A percentile compares a stretch with the other conserved stretches of the same genome.
phyloP scores from a whole-genome alignment of 805 yeast genomes.

The Ogataea corticis region DNA sequence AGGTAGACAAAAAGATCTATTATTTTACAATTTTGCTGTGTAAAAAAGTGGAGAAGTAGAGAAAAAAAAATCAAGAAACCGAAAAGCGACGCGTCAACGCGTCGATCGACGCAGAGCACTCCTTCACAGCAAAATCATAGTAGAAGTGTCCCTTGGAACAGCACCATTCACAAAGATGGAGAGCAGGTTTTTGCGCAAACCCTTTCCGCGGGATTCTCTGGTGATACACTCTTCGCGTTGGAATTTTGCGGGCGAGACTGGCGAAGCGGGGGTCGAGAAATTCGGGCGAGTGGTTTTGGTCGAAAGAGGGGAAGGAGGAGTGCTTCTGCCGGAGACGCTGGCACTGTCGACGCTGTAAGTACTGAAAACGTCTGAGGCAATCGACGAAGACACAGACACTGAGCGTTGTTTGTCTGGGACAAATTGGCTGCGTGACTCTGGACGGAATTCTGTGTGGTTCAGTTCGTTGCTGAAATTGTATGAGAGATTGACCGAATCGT shows the following conservation, averaged over 20 bases:
- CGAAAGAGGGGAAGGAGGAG: slow-evolving; percentile 5
- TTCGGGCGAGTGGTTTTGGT: not conserved
- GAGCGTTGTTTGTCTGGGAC: not conserved
- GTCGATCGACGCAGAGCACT: not conserved
- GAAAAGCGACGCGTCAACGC: not conserved
- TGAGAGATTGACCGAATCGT: slow-evolving; percentile 9
- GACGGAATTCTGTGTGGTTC: not conserved
- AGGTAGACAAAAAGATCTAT: not conserved
- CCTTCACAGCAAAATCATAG: not conserved
- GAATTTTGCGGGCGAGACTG: not conserved
- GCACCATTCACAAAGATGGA: slow-evolving; percentile 1
- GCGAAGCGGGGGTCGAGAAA: not conserved
- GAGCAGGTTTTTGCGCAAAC: slow-evolving; percentile 1
- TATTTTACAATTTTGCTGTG: slow-evolving; percentile 1
- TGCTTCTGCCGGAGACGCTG: not conserved
- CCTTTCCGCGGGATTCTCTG: not conserved
- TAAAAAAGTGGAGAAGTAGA: not conserved
- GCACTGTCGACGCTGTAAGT: slow-evolving; percentile 1
- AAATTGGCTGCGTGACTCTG: not conserved
- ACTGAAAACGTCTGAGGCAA: not conserved
- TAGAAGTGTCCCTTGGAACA: slow-evolving; percentile 2
- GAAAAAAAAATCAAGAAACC: not conserved
- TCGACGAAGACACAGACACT: not conserved
- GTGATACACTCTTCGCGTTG: not conserved
- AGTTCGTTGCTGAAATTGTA: slow-evolving; percentile 4